These are phyloP conservation scores for Globisporangium lucens DNA, from an alignment of 352 stramenopile species.

Conservation along the genomic window DNA sequence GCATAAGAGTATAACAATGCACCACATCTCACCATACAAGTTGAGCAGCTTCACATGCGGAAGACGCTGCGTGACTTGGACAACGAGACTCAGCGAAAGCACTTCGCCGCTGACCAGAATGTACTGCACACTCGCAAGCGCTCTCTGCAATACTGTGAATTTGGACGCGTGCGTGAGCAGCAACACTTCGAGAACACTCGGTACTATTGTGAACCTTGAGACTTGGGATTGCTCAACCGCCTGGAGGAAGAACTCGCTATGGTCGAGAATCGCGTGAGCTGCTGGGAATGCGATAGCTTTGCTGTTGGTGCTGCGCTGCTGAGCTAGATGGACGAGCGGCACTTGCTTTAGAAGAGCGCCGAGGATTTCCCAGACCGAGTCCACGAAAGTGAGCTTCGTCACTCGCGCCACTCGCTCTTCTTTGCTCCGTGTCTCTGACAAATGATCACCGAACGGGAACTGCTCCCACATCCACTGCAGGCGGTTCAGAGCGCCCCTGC, in stretches of 20 bases:
- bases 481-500: slow-evolving; percentile 36
- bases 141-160: neutral
- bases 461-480: slow-evolving; percentile 44
- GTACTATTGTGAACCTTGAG: slow-evolving; percentile 45
- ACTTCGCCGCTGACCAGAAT: slow-evolving; percentile 55
- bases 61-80: slow-evolving; percentile 20
- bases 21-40: slow-evolving; percentile 42
- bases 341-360: slow-evolving; percentile 37
- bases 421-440: neutral
- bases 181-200: slow-evolving; percentile 48
- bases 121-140: slow-evolving; percentile 25
- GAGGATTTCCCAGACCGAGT: slow-evolving; percentile 57
- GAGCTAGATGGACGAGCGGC: slow-evolving; percentile 36
- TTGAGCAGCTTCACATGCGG: slow-evolving; percentile 44
- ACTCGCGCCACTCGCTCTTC: slow-evolving; percentile 37
- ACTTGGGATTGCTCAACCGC: slow-evolving; percentile 19
- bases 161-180: slow-evolving; percentile 21
- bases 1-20: neutral
- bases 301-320: neutral
- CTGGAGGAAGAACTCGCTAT: slow-evolving; percentile 27
- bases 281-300: neutral
- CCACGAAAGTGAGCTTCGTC: slow-evolving; percentile 35
- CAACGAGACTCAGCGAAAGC: slow-evolving; percentile 27
- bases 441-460: slow-evolving; percentile 29
- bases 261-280: slow-evolving; percentile 39